These are phyloP conservation scores for Atkinsonella hypoxylon DNA, from an alignment of 2,329 filamentous ascomycete genomes.

Conservation along the genomic window DNA sequence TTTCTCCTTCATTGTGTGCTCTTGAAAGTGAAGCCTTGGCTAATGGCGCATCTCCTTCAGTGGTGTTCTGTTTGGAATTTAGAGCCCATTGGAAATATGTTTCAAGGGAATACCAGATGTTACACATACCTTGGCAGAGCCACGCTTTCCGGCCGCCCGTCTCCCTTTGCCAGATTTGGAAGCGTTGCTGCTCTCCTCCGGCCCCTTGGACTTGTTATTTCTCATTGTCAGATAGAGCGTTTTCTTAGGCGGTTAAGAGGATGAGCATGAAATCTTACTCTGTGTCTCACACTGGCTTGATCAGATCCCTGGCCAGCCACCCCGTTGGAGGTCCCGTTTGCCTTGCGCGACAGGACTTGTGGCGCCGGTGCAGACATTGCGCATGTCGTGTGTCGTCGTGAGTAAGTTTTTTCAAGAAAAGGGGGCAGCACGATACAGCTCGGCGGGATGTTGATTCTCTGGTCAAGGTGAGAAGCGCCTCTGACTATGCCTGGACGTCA, in stretches of 20 bases:
- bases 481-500: not conserved
- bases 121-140: constrained; percentile 17
- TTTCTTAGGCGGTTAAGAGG: too few relatives aligned
- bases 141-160: constrained; percentile 16
- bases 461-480: not conserved
- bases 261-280: constrained; percentile 1
- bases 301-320: constrained; percentile 12
- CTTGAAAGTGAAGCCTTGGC: constrained; percentile 19
- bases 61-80: constrained; percentile 8
- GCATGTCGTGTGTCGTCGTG: constrained; percentile 14
- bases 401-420: not conserved
- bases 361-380: constrained; percentile 24
- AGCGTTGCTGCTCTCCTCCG: constrained; percentile 12
- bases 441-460: not conserved
- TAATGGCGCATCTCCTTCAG: constrained; percentile 15
- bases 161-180: constrained; percentile 13
- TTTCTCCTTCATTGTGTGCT: constrained; percentile 47
- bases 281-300: constrained; percentile 14
- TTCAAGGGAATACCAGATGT: not conserved
- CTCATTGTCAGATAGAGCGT: not conserved
- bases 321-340: constrained; percentile 19
- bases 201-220: constrained; percentile 12
- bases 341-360: constrained; percentile 24
- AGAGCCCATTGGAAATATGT: not conserved
- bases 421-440: not conserved